A percentile compares a stretch with the other conserved stretches of the same genome.
Conservation (phyloP, 768 basidiomycete species). For the Crucibulum laeve region DNA sequence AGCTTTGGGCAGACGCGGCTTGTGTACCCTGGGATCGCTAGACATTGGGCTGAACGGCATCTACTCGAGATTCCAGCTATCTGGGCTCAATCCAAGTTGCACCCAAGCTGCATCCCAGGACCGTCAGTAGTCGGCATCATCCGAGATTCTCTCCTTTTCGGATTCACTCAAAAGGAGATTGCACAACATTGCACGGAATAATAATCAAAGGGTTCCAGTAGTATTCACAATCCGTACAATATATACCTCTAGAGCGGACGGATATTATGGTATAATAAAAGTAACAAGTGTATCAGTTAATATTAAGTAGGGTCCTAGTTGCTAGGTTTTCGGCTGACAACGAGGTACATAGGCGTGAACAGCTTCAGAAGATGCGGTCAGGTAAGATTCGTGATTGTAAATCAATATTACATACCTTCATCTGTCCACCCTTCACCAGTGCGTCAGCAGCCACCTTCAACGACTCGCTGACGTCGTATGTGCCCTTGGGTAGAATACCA, state of each 20-base stretch:
- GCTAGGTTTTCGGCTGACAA: constrained; percentile 52
- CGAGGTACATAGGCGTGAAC: constrained; percentile 86
- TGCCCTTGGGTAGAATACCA: constrained; percentile 87
- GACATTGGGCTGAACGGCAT: constrained; percentile 31
- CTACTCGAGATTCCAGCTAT: constrained; percentile 10
- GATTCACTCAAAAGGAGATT: too few relatives aligned
- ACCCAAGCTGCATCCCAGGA: not conserved
- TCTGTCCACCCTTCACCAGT: constrained; percentile 80
- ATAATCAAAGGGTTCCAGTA: constrained; percentile 11
- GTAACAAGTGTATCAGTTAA: not conserved
- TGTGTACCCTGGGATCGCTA: constrained; percentile 61
- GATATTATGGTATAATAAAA: constrained; percentile 10
- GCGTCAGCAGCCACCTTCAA: constrained; percentile 78
- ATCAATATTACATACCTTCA: constrained; percentile 52
- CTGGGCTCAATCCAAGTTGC: not conserved
- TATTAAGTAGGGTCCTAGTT: constrained; percentile 25
- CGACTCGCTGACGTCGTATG: constrained; percentile 83
- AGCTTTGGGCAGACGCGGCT: constrained; percentile 61
- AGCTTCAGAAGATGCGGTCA: constrained; percentile 40
- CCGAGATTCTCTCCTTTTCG: constrained; percentile 26
- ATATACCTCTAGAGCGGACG: not conserved
- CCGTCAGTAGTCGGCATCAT: constrained; percentile 15
- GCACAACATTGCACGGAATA: too few relatives aligned
- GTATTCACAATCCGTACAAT: not conserved
- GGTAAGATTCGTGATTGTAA: constrained; percentile 5